Base-by-base conservation (phyloP, 169 alveolate genomes). In the Eimeria acervulina region DNA sequence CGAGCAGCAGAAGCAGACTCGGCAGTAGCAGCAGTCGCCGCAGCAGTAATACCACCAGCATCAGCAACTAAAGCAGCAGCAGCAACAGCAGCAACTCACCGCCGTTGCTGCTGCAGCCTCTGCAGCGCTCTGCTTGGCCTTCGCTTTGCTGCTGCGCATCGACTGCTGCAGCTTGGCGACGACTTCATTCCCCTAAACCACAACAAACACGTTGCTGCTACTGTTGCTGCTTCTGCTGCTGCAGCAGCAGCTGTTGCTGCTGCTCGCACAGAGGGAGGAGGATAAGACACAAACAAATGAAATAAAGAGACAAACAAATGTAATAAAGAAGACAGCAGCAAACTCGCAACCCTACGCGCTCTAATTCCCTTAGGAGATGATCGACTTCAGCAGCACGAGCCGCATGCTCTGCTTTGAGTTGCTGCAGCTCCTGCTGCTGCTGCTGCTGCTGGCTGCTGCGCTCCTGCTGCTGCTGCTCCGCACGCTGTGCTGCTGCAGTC, bases 351-450 rank as follows among this genome's bases (percentile, higher is more conserved):
- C 55, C 28, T 17, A 76, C 87, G 5, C 44, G 38, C 61, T 76
- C 87, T 17, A 76, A 61, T 28, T 76, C 61, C 17, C 31, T 23
- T 8, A 76, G 55, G 8, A 76, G 87, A 42, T 76, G 87, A 17
- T 76, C 87, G 2, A 76, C 87, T 23, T 76, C 87, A 33, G 87
- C 87, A 76, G 87, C 38, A 23, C 87, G 87, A 36, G 33, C 33
- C 12, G 87, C 31, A 8, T 38, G 59, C 52, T 76, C 87, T 21
- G 87, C 52, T 76, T 33, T 76, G 52, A 33, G 15, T 8, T 76
- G 87, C 87, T 76, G 87, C 87, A 76, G 87, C 87, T 76, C 33
- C 87, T 76, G 87, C 87, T 76, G 83, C 83, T 17, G 83, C 44
- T 31, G 83, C 83, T 72, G 83, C 83, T 72, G 83, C 83, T 72